Percentiles rank a stretch among this genome's conserved stretches.
Evolutionary conservation across 176 grass and related monocot genomes (phyloP).

Genomic region (Elymus sibiricus): DNA sequence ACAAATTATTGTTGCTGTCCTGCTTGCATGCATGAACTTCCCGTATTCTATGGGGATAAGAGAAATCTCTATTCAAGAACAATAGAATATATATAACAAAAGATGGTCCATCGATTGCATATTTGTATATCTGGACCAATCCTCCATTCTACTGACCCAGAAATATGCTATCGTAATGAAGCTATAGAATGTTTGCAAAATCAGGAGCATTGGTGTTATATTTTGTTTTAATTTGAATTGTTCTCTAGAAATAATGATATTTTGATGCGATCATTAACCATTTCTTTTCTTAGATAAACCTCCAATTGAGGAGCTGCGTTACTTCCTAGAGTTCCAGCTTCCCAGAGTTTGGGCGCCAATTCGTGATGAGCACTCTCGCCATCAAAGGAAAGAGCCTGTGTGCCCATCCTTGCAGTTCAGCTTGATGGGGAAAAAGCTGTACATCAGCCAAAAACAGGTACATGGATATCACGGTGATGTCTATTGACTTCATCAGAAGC

Average conservation of each 20-base stretch:
- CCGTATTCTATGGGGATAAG: neutral
- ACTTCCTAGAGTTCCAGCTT: constrained; percentile 78
- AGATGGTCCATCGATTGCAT: neutral
- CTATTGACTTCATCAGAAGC: neutral
- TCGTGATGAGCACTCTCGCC: constrained; percentile 41
- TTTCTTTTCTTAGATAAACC: constrained; percentile 61
- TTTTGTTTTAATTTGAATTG: neutral
- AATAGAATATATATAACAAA: neutral
- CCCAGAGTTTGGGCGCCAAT: constrained; percentile 61
- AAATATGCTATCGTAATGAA: neutral
- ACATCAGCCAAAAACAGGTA: constrained; percentile 62
- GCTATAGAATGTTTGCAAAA: neutral
- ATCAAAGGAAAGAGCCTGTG: constrained; percentile 67
- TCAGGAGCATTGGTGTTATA: neutral
- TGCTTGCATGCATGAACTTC: neutral
- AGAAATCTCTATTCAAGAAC: neutral
- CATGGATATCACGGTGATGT: neutral
- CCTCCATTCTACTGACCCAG: neutral
- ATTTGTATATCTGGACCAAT: neutral
- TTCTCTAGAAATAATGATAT: neutral
- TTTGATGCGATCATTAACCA: neutral
- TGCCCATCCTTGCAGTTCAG: constrained; percentile 73
- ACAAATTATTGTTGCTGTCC: neutral
- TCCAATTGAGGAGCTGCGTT: constrained; percentile 64
- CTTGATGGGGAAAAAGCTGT: constrained; percentile 66